Evolutionary conservation across 2,329 filamentous ascomycete species (phyloP), one percentile per base, ranked within the genome.

Genomic region (Dactylellina leptospora): DNA sequence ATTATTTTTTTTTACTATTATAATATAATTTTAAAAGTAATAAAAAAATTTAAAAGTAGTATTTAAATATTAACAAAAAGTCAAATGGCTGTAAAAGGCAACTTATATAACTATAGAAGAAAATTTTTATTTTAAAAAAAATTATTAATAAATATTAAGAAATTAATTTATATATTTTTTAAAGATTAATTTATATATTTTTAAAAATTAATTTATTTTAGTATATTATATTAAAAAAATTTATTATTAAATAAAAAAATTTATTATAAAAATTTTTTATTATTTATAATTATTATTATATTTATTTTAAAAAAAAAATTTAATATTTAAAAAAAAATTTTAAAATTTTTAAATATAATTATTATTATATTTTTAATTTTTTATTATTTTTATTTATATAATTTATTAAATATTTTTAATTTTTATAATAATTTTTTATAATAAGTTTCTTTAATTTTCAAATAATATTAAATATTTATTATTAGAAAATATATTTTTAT

Each of bases 331-430:
- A 30, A 47, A 16, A 22, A 33, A 53, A 33, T 33, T 20, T 53
- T 53, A 53, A 11, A 20, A 22, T 54, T 25, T 30, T 36, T 50
- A 50, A 9, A 30, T 16, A 18, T 40, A 36, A 23, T 23, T 61
- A 50, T 4, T 20, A 61, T 53, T 42, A 22, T 11, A 33, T 18
- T n/a, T 54, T 36, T 50, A 50, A 30, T 54, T 16, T 6, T 40
- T 56, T 56, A 30, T 40, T 16, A 36, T 20, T 53, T 33, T 40
- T 13, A 27, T 36, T 56, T 44, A 9, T 59, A 27, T 22, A 38
- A 48, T 38, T 50, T 36, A 6, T 38, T 51, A 50, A 30, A 61
- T 44, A 50, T 61, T 8, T 13, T 50, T 56, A 28, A 11, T 27
- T 59, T 47, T 25, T 3, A 62, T 10, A 51, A 50, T 10, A 8